Base-by-base conservation (phyloP, 495 filamentous ascomycete species). In the Umbilicaria muhlenbergii region DNA sequence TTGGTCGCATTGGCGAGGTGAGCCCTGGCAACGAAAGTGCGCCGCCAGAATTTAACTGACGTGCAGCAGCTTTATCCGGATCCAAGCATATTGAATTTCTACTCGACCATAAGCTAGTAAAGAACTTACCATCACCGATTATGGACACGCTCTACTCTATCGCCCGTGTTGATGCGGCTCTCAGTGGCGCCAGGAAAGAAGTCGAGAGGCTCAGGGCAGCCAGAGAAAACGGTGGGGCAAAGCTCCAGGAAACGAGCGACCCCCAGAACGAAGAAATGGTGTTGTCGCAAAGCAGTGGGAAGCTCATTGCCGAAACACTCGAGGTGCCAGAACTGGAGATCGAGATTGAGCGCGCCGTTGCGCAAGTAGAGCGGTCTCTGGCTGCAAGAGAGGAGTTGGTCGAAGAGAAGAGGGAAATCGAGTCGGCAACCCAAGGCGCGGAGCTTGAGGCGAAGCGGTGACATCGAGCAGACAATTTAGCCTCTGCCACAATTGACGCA, bases 271-370 rank as follows among this genome's bases (percentile, higher is more conserved):
- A 84, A 35, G 69, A 63, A 32, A 63, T 75, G 54, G 48, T 86
- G 11, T 55, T 86, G 3, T 68, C 76, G 13, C 68, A 73, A 48
- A 68, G 70, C 47, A 68, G 79, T 47, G 70, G 70, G 6, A 72
- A 69, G 49, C 66, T 71, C 49, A 71, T 96, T 44, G 78, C 83
- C 15, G 61, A 77, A 36, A 70, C 76, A 1, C 61, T 91, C n/a
- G 69, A 84, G 10, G 66, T 94, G 18, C 86, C 89, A 0, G 83
- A 85, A 42, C 73, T 96, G 42, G 79, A 80, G 40, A 61, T 83
- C n/a, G 91, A 96, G 62, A 77, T 93, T 2, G 86, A 95, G 53
- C 68, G 89, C 21, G 89, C 89, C 3, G 81, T 91, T 33, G 75
- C 81, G 66, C 89, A 96, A 65, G 83, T 95, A 1, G 74, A 86